Percentiles rank a stretch among this genome's conserved stretches.
Conservation (phyloP, 129 eudicot genomes). For the Lactuca sativa region DNA sequence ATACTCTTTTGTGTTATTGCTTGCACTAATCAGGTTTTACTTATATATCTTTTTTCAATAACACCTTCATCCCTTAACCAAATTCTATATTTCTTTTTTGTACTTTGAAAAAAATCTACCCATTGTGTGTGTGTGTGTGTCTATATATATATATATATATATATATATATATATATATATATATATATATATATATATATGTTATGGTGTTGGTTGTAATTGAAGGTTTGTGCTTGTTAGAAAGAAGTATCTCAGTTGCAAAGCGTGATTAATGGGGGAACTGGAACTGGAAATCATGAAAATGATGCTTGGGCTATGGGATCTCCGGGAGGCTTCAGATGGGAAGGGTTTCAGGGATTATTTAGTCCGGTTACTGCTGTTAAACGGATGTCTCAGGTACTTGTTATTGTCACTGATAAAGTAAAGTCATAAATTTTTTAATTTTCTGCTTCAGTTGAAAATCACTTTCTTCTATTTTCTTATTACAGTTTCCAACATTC, state of each 20-base stretch:
- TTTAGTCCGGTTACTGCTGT: constrained; percentile 53
- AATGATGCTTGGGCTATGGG: constrained; percentile 54
- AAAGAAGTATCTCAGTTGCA: constrained; percentile 85
- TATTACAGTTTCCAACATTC: no score
- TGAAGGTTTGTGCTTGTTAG: constrained; percentile 37
- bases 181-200: no score
- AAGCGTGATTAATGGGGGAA: constrained; percentile 66
- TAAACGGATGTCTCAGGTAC: constrained; percentile 49
- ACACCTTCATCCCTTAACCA: no score
- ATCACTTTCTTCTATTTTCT: no score
- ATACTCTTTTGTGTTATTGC: neutral
- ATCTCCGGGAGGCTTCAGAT: constrained; percentile 81
- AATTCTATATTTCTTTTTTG: no score
- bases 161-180: no score
- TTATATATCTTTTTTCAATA: no score
- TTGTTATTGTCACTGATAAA: neutral
- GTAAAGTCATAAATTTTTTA: no score
- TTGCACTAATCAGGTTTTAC: no score
- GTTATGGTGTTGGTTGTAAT: neutral
- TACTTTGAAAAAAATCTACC: neutral
- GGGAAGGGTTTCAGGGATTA: constrained; percentile 78
- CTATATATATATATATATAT: no score
- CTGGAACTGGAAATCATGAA: constrained; percentile 44
- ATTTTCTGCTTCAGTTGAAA: no score
- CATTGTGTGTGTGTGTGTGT: no score